These are phyloP conservation scores for Fonsecaea erecta DNA, from an alignment of 2,329 filamentous ascomycete genomes.

Conservation along the genomic window DNA sequence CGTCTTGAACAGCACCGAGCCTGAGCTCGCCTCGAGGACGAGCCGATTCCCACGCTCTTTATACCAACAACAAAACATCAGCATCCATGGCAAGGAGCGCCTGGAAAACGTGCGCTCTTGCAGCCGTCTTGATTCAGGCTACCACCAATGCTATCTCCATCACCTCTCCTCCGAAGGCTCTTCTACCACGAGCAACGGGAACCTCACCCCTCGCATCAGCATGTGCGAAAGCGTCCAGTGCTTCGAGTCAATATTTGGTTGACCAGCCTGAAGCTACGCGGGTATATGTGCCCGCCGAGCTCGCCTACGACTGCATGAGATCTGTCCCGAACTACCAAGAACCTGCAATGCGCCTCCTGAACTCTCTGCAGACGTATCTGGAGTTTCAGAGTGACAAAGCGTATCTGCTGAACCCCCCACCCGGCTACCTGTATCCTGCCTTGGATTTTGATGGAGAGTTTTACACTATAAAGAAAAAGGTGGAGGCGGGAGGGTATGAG, in stretches of 20 bases:
- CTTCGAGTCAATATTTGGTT: conserved; percentile 11
- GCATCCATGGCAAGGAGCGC: conserved; percentile 18
- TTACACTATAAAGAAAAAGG: conserved; percentile 52
- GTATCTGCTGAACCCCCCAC: conserved; percentile 58
- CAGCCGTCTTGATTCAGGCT: conserved; percentile 5
- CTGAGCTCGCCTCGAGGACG: neutral
- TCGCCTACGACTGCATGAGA: conserved; percentile 33
- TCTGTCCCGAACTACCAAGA: conserved; percentile 29
- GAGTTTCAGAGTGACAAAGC: conserved; percentile 57
- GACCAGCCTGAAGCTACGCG: neutral
- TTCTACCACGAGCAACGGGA: conserved; percentile 22
- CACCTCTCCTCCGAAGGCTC: conserved; percentile 15
- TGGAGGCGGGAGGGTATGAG: conserved; percentile 49
- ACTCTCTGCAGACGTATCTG: conserved; percentile 37
- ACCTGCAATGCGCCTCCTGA: conserved; percentile 27
- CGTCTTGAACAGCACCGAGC: neutral
- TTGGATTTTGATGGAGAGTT: conserved; percentile 51
- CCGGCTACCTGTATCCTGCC: conserved; percentile 55
- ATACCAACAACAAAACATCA: neutral
- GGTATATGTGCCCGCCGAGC: conserved; percentile 21
- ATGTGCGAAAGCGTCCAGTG: conserved; percentile 20
- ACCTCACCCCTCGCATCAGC: conserved; percentile 14
- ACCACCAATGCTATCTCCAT: neutral
- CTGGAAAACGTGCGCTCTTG: conserved; percentile 8
- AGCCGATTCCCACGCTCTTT: neutral